These are phyloP conservation scores for Fusarium chlamydosporum DNA, from an alignment of 2,329 filamentous ascomycete genomes.

Conservation along the genomic window DNA sequence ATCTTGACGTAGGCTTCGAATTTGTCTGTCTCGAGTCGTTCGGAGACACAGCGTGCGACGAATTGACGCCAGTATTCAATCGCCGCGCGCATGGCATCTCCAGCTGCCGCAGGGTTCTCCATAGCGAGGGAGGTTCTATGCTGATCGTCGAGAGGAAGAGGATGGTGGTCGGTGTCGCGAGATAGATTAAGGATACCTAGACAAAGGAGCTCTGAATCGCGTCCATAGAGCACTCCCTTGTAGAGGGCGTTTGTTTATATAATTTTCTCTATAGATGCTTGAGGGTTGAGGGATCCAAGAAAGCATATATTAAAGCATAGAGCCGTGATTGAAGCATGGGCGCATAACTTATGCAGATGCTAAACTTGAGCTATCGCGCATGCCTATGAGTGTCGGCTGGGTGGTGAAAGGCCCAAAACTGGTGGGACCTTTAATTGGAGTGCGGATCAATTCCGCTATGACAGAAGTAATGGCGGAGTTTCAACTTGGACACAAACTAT, in stretches of 20 bases:
- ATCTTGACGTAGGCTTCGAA: conserved; percentile 68
- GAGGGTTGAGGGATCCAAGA: neutral
- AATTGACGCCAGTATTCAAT: conserved; percentile 65
- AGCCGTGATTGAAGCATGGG: conserved; percentile 15
- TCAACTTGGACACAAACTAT: neutral
- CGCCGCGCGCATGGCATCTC: conserved; percentile 49
- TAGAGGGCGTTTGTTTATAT: neutral
- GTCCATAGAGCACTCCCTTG: conserved; percentile 18
- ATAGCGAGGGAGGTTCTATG: conserved; percentile 40
- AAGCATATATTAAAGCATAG: neutral
- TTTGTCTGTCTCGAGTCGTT: conserved; percentile 66
- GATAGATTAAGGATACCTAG: neutral
- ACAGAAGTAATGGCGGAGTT: neutral
- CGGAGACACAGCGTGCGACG: conserved; percentile 63
- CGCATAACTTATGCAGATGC: conserved; percentile 28
- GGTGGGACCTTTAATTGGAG: conserved; percentile 27
- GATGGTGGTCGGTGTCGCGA: conserved; percentile 13
- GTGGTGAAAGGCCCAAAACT: conserved; percentile 18
- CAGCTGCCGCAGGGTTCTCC: conserved; percentile 46
- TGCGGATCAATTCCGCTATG: conserved; percentile 36
- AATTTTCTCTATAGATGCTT: neutral
- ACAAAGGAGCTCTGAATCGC: conserved; percentile 24
- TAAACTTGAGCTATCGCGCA: conserved; percentile 38
- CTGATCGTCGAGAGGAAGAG: neutral
- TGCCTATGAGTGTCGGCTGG: neutral